Base-by-base conservation (phyloP, 306 rosid species). In the Mimosa bimucronata region DNA sequence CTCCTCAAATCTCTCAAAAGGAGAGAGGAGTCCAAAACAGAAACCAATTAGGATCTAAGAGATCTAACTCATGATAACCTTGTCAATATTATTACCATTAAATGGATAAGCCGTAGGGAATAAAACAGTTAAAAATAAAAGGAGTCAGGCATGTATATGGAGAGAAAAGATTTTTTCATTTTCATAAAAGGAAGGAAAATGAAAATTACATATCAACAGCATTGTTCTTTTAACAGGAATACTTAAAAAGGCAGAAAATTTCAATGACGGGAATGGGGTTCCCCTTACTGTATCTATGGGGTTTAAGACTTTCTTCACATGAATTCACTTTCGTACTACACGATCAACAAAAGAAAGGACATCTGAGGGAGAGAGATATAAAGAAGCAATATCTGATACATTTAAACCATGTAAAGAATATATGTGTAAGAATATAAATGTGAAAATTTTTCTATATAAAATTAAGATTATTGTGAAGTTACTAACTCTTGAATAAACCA, bases 391-490 rank as follows among this genome's bases (percentile, higher is more conserved):
- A 68, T 70, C 67, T 34, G 64, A 68, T 85, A 77, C 97, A 93
- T 11, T 83, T 78, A 83, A 50, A 75, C 73, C 87, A 78, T 72
- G 52, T 81, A 90, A 91, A 87, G 89, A 90, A 94, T 87, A 89
- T 71, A 82, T 88, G 84, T 87, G 80, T 70, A 77, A 52, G 86
- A 77, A 66, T 53, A 42, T 69, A 69, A 1, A 25, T 11, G 42
- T n/a, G 55, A 13, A 42, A 41, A 69, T 3, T 72, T 72, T 85
- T 21, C 88, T 90, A 82, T 88, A 80, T 89, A 77, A 74, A 84
- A 84, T 88, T 77, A 88, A 88, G 73, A 86, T 70, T 92, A 91
- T 92, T 91, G 78, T 40, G 1, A 40, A 40, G 83, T 88, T 81
- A 78, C 86, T 77, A 75, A 82, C 77, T 74, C 85, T 88, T 85